phyloP scores from a whole-genome alignment of 2,329 filamentous ascomycete genomes.

The Microsporum ferrugineum region DNA sequence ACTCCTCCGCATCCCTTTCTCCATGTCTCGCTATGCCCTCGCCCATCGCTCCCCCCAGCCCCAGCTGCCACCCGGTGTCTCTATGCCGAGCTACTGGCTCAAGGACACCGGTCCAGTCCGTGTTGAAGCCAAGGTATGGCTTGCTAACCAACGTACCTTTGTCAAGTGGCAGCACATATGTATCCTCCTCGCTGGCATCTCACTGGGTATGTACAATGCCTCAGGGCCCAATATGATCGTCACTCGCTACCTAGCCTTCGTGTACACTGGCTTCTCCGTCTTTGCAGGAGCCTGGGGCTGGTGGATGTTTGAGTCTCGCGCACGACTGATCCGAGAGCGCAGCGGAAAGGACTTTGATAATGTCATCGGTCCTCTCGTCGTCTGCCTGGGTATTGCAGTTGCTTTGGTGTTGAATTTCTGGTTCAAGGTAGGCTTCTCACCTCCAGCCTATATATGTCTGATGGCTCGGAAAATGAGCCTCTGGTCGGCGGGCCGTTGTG shows the following conservation, averaged over 20 bases:
- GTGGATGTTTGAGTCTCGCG: slow-evolving; percentile 62
- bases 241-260: slow-evolving; percentile 65
- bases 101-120: slow-evolving; percentile 87
- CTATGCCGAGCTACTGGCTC: slow-evolving; percentile 74
- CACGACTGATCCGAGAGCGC: slow-evolving; percentile 67
- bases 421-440: slow-evolving; percentile 48
- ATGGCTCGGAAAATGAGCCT: background rate
- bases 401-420: slow-evolving; percentile 79
- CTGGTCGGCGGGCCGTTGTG: background rate
- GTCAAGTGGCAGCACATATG: slow-evolving; percentile 98
- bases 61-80: slow-evolving; percentile 73
- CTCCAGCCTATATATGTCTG: background rate
- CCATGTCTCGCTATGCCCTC: slow-evolving; percentile 62
- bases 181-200: slow-evolving; percentile 72
- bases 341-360: slow-evolving; percentile 93
- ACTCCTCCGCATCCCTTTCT: slow-evolving; percentile 62
- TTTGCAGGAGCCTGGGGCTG: slow-evolving; percentile 86
- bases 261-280: slow-evolving; percentile 68
- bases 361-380: slow-evolving; percentile 67
- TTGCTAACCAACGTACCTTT: slow-evolving; percentile 95
- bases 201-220: slow-evolving; percentile 77
- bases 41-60: slow-evolving; percentile 31
- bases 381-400: slow-evolving; percentile 65
- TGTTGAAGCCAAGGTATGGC: slow-evolving; percentile 96
- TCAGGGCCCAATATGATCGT: slow-evolving; percentile 63